These are phyloP conservation scores for Nothophytophthora sp. DNA, from an alignment of 352 stramenopile genomes.

Conservation along the genomic window DNA sequence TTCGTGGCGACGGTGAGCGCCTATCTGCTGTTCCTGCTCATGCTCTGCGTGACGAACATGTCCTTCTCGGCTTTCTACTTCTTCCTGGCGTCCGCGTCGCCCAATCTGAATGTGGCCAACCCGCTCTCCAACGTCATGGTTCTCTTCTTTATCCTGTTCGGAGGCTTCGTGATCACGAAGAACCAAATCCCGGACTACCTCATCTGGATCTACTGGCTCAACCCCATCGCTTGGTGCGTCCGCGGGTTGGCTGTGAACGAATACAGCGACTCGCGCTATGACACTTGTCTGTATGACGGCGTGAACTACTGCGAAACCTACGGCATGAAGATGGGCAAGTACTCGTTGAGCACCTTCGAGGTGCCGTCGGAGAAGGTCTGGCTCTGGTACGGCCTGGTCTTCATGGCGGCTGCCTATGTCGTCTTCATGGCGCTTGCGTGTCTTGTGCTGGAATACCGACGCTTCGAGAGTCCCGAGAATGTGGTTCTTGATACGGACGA, in stretches of 20 bases:
- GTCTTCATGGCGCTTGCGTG: constrained; percentile 20
- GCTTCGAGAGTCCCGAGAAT: constrained; percentile 10
- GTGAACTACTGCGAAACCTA: constrained; percentile 16
- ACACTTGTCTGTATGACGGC: constrained; percentile 8
- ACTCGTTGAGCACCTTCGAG: constrained; percentile 16
- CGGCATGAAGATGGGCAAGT: constrained; percentile 22
- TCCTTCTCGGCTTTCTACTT: constrained; percentile 61
- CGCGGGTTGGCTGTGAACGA: constrained; percentile 16
- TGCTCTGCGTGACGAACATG: constrained; percentile 50
- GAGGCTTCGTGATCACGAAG: constrained; percentile 53
- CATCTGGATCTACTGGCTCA: constrained; percentile 63
- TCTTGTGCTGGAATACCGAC: constrained; percentile 15
- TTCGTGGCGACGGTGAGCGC: constrained; percentile 31
- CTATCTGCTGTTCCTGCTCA: constrained; percentile 53
- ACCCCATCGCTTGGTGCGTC: constrained; percentile 34
- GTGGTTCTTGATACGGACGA: not conserved
- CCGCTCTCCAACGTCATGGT: constrained; percentile 40
- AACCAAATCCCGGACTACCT: constrained; percentile 51
- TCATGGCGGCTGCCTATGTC: constrained; percentile 14
- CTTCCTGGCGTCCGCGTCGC: constrained; percentile 33
- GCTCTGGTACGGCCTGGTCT: constrained; percentile 11
- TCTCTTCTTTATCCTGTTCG: constrained; percentile 55
- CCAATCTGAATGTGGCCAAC: constrained; percentile 44
- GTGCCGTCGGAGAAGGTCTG: constrained; percentile 12
- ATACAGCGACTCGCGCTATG: constrained; percentile 5